phyloP scores from a whole-genome alignment of 2,329 filamentous ascomycete species.

The Colletotrichum camelliae region DNA sequence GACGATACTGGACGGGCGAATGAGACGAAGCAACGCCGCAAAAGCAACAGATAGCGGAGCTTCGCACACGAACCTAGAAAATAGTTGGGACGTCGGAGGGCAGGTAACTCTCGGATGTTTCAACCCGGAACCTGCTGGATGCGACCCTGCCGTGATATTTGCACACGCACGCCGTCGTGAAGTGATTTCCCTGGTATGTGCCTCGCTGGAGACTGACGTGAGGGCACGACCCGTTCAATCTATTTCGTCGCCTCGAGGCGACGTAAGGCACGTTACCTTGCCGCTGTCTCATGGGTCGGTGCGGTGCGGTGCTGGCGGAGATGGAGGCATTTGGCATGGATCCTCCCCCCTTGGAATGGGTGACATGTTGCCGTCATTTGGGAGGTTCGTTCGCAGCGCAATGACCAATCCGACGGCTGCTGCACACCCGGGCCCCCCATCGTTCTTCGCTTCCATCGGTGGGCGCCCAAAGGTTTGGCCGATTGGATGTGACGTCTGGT shows the following conservation, averaged over 20 bases:
- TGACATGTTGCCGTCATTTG: slow-evolving; percentile 1
- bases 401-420: not conserved
- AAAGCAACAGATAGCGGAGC: not conserved
- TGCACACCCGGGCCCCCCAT: not conserved
- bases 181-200: not conserved
- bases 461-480: not conserved
- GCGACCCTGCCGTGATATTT: not conserved
- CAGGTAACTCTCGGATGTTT: slow-evolving; percentile 1
- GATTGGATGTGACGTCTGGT: slow-evolving; percentile 13
- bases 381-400: not conserved
- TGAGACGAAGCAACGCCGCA: not conserved
- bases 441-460: not conserved
- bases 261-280: not conserved
- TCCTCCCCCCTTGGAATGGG: slow-evolving; percentile 13
- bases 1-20: not conserved
- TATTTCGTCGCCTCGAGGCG: not conserved
- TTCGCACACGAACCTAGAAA: slow-evolving; percentile 8
- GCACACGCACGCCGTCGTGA: not conserved
- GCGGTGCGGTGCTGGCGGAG: not conserved
- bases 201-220: not conserved
- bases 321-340: not conserved
- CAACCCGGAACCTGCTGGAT: not conserved
- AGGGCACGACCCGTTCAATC: not conserved
- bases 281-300: not conserved
- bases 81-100: not conserved